Percentiles rank a stretch among this genome's conserved stretches.
phyloP scores from a whole-genome alignment of 2,329 filamentous ascomycete species.

The Rhynchosporium graminicola region DNA sequence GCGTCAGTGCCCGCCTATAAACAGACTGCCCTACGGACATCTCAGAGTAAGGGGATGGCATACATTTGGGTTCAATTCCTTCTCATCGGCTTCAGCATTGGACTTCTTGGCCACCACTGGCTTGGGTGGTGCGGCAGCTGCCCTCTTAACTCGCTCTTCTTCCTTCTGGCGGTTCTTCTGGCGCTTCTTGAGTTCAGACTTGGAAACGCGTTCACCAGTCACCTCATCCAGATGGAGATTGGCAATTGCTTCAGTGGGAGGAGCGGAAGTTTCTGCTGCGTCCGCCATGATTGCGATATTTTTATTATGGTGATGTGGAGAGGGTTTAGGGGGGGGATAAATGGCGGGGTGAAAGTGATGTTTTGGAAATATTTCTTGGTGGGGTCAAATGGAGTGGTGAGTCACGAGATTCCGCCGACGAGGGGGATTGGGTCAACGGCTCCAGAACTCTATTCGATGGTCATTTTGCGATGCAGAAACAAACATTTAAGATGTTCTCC shows the following conservation, averaged over 20 bases:
- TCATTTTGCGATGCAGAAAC: too few relatives aligned
- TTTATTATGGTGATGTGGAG: slow-evolving; percentile 10
- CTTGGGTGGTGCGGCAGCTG: slow-evolving; percentile 63
- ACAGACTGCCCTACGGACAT: background rate
- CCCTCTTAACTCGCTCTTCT: slow-evolving; percentile 86
- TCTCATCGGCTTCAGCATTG: slow-evolving; percentile 57
- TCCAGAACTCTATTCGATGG: too few relatives aligned
- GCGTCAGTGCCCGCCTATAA: slow-evolving; percentile 23
- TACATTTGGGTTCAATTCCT: slow-evolving; percentile 76
- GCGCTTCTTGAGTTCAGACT: slow-evolving; percentile 90
- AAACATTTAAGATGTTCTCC: too few relatives aligned
- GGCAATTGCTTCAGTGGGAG: slow-evolving; percentile 33
- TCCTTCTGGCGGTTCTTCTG: slow-evolving; percentile 88
- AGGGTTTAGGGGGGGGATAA: slow-evolving; percentile 6
- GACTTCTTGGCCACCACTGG: slow-evolving; percentile 60
- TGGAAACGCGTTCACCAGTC: slow-evolving; percentile 84
- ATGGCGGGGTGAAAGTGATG: slow-evolving; percentile 15
- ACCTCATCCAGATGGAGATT: slow-evolving; percentile 81
- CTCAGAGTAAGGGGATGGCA: slow-evolving; percentile 37
- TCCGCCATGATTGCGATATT: slow-evolving; percentile 39
- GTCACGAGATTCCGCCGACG: slow-evolving; percentile 13
- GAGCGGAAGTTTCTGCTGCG: slow-evolving; percentile 28
- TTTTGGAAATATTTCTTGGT: slow-evolving; percentile 16
- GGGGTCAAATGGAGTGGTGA: slow-evolving; percentile 8
- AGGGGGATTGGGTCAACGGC: background rate